These are phyloP conservation scores for Penicillium bovifimosum DNA, from an alignment of 495 filamentous ascomycete species.

Conservation along the genomic window DNA sequence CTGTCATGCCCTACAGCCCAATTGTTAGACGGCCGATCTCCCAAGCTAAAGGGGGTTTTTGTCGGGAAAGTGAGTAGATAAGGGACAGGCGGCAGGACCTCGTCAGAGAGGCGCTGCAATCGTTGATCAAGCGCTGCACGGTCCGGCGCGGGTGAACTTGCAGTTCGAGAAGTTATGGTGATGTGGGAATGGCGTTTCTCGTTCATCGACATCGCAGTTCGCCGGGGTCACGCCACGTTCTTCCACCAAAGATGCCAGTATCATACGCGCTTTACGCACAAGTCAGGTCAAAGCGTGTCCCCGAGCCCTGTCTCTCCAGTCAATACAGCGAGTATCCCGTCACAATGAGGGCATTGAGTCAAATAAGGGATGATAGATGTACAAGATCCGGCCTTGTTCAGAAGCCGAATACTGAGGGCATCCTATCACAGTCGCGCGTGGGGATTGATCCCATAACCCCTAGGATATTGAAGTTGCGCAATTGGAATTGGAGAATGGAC, in stretches of 20 bases:
- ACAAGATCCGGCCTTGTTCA: slow-evolving; percentile 8
- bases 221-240: slow-evolving; percentile 17
- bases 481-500: background rate
- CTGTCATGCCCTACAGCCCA: slow-evolving; percentile 47
- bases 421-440: slow-evolving; percentile 8
- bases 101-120: slow-evolving; percentile 40
- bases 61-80: slow-evolving; percentile 46
- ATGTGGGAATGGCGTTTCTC: slow-evolving; percentile 30
- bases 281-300: background rate
- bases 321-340: slow-evolving; percentile 1
- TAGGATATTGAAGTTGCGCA: background rate
- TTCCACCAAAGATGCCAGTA: slow-evolving; percentile 17
- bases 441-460: slow-evolving; percentile 7
- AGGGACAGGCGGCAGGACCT: slow-evolving; percentile 44
- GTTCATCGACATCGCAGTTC: slow-evolving; percentile 46
- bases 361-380: background rate
- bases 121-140: slow-evolving; percentile 35
- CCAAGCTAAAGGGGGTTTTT: slow-evolving; percentile 39
- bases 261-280: slow-evolving; percentile 7
- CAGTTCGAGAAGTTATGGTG: slow-evolving; percentile 19
- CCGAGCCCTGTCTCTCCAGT: slow-evolving; percentile 1
- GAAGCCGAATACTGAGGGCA: slow-evolving; percentile 15
- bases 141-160: slow-evolving; percentile 21
- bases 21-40: slow-evolving; percentile 36
- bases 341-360: slow-evolving; percentile 16